Evolutionary conservation across 805 yeast species (phyloP).

Genomic region (Wickerhamiella vanderwaltii): DNA sequence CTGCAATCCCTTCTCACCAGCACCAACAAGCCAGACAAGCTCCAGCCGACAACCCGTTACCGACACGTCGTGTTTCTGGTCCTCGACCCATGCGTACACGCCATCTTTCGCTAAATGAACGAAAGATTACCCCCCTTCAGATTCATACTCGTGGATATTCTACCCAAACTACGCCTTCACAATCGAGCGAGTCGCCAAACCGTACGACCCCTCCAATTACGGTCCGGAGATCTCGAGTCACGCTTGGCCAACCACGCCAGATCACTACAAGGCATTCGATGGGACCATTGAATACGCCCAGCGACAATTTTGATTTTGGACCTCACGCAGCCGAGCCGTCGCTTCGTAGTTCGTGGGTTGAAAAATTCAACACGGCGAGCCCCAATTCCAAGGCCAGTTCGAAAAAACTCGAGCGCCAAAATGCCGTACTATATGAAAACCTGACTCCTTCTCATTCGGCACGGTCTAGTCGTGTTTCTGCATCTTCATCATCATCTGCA

Average conservation of each 20-base stretch:
- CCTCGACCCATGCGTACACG: slow-evolving; percentile 8
- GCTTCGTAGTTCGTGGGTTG: not conserved
- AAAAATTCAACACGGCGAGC: not conserved
- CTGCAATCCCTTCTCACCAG: not conserved
- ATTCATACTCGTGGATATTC: not conserved
- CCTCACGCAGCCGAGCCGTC: not conserved
- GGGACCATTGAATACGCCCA: not conserved
- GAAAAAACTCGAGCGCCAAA: not conserved
- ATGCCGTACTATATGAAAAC: slow-evolving; percentile 2
- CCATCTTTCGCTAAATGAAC: not conserved
- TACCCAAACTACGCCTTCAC: not conserved
- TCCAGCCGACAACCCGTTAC: not conserved
- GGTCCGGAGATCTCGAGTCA: not conserved
- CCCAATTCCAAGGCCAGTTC: not conserved
- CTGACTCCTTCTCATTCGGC: slow-evolving; percentile 5
- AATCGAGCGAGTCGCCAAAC: not conserved
- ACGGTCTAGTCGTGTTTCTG: not conserved
- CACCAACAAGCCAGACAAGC: not conserved
- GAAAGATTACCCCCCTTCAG: slow-evolving; percentile 6
- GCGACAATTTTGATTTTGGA: not conserved
- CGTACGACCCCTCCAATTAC: slow-evolving; percentile 1
- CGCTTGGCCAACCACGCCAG: not conserved
- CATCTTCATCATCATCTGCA: not conserved
- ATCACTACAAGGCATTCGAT: not conserved
- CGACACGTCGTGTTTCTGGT: slow-evolving; percentile 2